phyloP scores from a whole-genome alignment of 371 early-diverging fungal genomes.

The Mucor lusitanicus region DNA sequence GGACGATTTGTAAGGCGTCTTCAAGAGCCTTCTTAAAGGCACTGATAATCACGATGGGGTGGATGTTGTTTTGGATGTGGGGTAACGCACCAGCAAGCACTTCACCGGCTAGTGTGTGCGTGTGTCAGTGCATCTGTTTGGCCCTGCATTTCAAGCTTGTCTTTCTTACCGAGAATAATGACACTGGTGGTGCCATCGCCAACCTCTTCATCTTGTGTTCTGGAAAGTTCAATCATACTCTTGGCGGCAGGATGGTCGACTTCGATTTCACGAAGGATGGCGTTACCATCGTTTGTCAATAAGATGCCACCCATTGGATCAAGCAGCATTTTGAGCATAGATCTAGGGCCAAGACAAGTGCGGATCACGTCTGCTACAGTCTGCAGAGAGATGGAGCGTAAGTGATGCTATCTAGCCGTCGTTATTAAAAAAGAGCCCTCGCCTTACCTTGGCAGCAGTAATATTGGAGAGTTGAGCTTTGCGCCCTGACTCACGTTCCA shows the following conservation, averaged over 20 bases:
- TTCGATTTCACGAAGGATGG: slow-evolving; percentile 99
- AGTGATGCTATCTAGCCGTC: no score
- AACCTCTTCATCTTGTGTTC: slow-evolving; percentile 99
- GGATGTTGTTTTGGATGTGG: slow-evolving; percentile 95
- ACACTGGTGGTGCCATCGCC: slow-evolving; percentile 99
- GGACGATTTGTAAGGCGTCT: slow-evolving; percentile 84
- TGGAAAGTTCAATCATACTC: slow-evolving; percentile 98
- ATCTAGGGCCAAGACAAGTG: slow-evolving; percentile 98
- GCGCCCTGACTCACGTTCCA: slow-evolving; percentile 94
- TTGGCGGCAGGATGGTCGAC: slow-evolving; percentile 99
- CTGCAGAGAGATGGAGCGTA: slow-evolving; percentile 48
- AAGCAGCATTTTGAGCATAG: slow-evolving; percentile 99
- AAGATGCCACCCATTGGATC: slow-evolving; percentile 99
- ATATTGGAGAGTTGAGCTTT: slow-evolving; percentile 98
- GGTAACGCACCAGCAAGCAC: slow-evolving; percentile 91
- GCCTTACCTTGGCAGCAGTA: slow-evolving; percentile 89
- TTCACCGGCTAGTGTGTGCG: slow-evolving; percentile 86
- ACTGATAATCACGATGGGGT: slow-evolving; percentile 97
- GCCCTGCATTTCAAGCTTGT: not conserved
- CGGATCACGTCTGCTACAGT: slow-evolving; percentile 98
- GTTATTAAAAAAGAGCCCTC: no score
- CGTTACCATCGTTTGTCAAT: slow-evolving; percentile 99
- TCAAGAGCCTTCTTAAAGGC: slow-evolving; percentile 94
- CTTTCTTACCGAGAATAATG: slow-evolving; percentile 89
- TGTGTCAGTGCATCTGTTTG: not conserved